Conservation (phyloP, 768 basidiomycete species). For the Termitomyces titanicus region DNA sequence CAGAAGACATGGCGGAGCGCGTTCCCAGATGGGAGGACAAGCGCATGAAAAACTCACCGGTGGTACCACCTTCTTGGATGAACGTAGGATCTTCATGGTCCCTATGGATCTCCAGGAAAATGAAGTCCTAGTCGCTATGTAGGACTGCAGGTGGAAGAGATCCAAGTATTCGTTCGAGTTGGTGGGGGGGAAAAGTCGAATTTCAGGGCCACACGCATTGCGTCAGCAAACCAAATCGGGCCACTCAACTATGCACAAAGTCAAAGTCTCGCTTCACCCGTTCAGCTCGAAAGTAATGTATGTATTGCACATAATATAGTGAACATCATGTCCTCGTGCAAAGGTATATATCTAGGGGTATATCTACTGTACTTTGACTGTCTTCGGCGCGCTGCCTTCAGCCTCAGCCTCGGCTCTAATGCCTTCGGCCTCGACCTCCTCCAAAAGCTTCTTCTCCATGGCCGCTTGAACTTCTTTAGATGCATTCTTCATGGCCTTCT, state of each 20-base stretch:
- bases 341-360: constrained; percentile 9
- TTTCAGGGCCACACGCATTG: constrained; percentile 18
- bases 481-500: constrained; percentile 50
- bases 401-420: constrained; percentile 62
- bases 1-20: constrained; percentile 15
- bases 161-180: constrained; percentile 8
- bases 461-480: constrained; percentile 48
- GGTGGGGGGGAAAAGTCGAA: constrained; percentile 13
- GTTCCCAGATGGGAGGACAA: constrained; percentile 11
- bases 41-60: constrained; percentile 51
- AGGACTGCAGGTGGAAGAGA: constrained; percentile 6
- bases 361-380: constrained; percentile 32
- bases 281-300: neutral
- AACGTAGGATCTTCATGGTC: constrained; percentile 86
- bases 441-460: constrained; percentile 61
- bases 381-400: constrained; percentile 27
- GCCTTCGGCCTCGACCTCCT: constrained; percentile 73
- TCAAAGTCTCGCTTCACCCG: neutral
- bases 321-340: neutral
- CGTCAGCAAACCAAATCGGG: constrained; percentile 23
- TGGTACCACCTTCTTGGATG: constrained; percentile 76
- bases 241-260: neutral
- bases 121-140: constrained; percentile 12
- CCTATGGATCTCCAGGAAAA: constrained; percentile 40
- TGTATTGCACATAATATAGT: neutral